Conservation (phyloP, 768 basidiomycete species). For the Leccinum boreale region DNA sequence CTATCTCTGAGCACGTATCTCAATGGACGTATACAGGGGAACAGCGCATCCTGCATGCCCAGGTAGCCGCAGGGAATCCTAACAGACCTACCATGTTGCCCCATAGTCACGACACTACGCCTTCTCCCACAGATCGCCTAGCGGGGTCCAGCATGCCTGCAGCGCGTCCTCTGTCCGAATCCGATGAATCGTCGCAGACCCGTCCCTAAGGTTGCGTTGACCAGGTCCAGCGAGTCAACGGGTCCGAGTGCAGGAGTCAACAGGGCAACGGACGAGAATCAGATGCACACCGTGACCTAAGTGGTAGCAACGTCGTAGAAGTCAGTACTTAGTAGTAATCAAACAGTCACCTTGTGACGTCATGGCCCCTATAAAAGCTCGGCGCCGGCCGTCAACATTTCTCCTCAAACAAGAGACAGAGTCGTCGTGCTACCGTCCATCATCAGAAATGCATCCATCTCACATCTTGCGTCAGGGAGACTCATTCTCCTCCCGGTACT, state of each 20-base stretch:
- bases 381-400: conserved; percentile 15
- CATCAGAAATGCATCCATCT: conserved; percentile 23
- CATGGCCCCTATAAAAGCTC: conserved; percentile 28
- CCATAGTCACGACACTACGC: not conserved
- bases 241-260: not conserved
- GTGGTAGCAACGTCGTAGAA: not conserved
- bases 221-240: not conserved
- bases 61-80: conserved; percentile 13
- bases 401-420: not conserved
- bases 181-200: not conserved
- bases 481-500: conserved; percentile 29
- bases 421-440: not conserved
- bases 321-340: not conserved
- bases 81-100: conserved; percentile 13
- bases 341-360: conserved; percentile 21
- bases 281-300: not conserved
- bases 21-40: conserved; percentile 16
- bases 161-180: not conserved
- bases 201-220: not conserved
- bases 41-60: conserved; percentile 25
- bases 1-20: not conserved
- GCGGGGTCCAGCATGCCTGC: not conserved
- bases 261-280: not conserved
- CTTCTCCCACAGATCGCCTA: not conserved
- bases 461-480: conserved; percentile 21